These are phyloP conservation scores for Tubosaeta brunneosetosa DNA, from an alignment of 768 basidiomycete genomes.

Conservation along the genomic window DNA sequence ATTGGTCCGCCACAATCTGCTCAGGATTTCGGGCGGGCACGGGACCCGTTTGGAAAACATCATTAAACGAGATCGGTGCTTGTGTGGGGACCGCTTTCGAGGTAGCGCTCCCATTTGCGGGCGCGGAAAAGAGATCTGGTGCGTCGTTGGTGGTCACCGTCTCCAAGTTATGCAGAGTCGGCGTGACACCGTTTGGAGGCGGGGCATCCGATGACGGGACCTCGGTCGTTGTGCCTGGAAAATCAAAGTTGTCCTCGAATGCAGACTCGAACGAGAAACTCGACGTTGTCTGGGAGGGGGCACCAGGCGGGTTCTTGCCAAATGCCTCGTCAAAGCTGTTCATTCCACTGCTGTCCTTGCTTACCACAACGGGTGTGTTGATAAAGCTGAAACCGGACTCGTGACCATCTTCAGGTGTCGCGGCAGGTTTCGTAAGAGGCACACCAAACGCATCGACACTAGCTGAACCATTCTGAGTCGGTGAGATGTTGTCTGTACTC, in stretches of 20 bases:
- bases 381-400: constrained; percentile 20
- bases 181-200: constrained; percentile 24
- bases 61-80: constrained; percentile 40
- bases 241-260: constrained; percentile 68
- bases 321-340: constrained; percentile 76
- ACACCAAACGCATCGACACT: constrained; percentile 41
- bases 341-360: constrained; percentile 27
- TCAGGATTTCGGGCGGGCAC: constrained; percentile 11
- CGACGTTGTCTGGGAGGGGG: constrained; percentile 29
- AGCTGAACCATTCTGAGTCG: constrained; percentile 15
- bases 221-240: constrained; percentile 34
- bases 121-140: constrained; percentile 10
- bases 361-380: constrained; percentile 9
- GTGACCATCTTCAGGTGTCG: constrained; percentile 16
- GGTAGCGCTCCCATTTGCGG: constrained; percentile 12
- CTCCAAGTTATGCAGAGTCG: constrained; percentile 5
- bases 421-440: constrained; percentile 16
- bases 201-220: constrained; percentile 21
- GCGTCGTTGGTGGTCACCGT: constrained; percentile 4
- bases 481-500: constrained; percentile 15
- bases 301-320: constrained; percentile 44
- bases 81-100: constrained; percentile 16
- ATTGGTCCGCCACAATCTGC: constrained; percentile 9
- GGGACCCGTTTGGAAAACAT: constrained; percentile 38
- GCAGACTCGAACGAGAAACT: constrained; percentile 62